Conservation (phyloP, 306 rosid genomes). For the Purshia tridentata region DNA sequence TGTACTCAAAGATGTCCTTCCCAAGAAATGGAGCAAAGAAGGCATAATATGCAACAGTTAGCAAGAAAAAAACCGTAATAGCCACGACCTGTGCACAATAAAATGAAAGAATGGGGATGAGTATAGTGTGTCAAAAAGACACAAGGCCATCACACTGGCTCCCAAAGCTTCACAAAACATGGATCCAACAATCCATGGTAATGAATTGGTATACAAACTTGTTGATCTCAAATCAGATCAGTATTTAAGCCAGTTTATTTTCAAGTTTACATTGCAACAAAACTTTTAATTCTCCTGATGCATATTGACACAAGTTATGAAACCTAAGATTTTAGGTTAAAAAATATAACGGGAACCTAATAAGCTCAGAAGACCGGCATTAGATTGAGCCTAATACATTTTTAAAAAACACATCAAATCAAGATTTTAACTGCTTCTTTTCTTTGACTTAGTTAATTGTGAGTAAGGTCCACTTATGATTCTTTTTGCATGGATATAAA, state of each 20-base stretch:
- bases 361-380: background rate
- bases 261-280: background rate
- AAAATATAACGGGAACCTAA: background rate
- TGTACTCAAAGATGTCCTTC: conserved; percentile 46
- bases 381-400: background rate
- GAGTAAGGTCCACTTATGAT: no score
- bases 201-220: background rate
- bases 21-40: conserved; percentile 83
- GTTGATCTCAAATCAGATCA: background rate
- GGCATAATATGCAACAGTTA: conserved; percentile 73
- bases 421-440: background rate
- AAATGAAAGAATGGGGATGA: conserved; percentile 16
- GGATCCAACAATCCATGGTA: background rate
- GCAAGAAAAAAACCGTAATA: conserved; percentile 71
- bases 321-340: background rate
- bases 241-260: background rate
- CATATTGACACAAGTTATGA: background rate
- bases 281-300: background rate
- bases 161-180: conserved; percentile 5
- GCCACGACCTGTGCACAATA: conserved; percentile 67
- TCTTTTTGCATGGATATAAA: background rate
- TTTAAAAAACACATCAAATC: background rate
- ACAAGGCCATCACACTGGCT: conserved; percentile 9
- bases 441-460: background rate
- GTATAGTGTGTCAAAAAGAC: conserved; percentile 13